Percentiles rank a stretch among this genome's conserved stretches.
Evolutionary conservation across 2,329 filamentous ascomycete genomes (phyloP).

Genomic region (Verticillium tricorpus): DNA sequence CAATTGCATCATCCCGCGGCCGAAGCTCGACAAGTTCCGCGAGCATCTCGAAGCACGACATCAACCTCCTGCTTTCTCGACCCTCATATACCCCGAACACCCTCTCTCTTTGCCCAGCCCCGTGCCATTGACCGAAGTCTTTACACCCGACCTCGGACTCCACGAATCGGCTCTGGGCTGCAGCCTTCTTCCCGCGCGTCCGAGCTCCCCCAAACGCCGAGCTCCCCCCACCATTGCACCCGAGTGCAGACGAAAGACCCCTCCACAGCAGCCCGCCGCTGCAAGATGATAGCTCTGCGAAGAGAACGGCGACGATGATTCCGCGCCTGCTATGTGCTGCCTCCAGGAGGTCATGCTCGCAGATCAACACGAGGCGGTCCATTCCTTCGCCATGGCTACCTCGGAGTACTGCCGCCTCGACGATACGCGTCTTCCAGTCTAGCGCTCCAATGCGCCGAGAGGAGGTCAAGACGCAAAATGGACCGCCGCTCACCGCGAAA

Average conservation of each 20-base stretch:
- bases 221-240: neutral
- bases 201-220: neutral
- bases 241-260: neutral
- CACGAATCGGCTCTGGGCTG: neutral
- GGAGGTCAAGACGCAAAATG: neutral
- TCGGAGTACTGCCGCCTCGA: slow-evolving; percentile 6
- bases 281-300: slow-evolving; percentile 1
- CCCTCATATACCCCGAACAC: neutral
- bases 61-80: neutral
- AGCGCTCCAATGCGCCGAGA: slow-evolving; percentile 9
- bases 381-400: slow-evolving; percentile 9
- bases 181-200: neutral
- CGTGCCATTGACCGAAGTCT: neutral
- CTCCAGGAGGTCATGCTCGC: neutral
- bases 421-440: slow-evolving; percentile 13
- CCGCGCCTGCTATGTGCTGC: neutral
- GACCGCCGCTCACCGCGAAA: neutral
- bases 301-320: neutral
- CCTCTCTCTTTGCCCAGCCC: neutral
- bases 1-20: slow-evolving; percentile 5
- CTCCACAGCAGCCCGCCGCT: neutral
- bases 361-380: neutral
- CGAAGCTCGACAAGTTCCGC: slow-evolving; percentile 3
- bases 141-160: neutral
- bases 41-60: neutral